Percentiles rank a stretch among this genome's conserved stretches.
phyloP scores from a whole-genome alignment of 2,329 filamentous ascomycete genomes.

The Calonectria pteridis region DNA sequence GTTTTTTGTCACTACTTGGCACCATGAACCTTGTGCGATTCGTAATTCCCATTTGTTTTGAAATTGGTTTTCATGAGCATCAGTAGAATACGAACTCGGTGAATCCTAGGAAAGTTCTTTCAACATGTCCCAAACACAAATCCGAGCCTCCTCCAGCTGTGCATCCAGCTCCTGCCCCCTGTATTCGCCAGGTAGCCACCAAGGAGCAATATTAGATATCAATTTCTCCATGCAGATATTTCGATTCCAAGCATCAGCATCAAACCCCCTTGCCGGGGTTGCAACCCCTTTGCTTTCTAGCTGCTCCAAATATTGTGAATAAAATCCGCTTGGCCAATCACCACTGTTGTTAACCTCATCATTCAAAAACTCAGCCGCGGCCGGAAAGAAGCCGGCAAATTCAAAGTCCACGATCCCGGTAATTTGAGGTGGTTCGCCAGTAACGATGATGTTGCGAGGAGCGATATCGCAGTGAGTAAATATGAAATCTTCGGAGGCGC shows the following conservation, averaged over 20 bases:
- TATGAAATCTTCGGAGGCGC: background rate
- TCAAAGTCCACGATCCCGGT: conserved; percentile 27
- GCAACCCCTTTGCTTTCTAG: background rate
- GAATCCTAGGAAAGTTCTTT: background rate
- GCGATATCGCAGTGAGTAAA: conserved; percentile 26
- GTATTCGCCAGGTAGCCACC: conserved; percentile 15
- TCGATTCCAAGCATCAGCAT: background rate
- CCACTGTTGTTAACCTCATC: conserved; percentile 1
- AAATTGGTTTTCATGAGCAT: background rate
- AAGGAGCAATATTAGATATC: conserved; percentile 16
- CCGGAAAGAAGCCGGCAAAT: conserved; percentile 24
- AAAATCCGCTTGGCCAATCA: conserved; percentile 12
- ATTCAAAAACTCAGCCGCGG: conserved; percentile 16
- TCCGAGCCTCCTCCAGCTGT: background rate
- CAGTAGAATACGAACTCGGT: background rate
- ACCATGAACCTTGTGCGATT: background rate
- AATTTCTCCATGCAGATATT: background rate
- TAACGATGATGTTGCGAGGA: conserved; percentile 21
- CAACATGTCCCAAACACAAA: background rate
- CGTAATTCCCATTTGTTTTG: background rate
- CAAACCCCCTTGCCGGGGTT: background rate
- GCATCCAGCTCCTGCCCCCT: background rate
- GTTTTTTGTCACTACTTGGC: background rate
- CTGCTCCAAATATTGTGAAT: background rate
- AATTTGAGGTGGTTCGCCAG: background rate